phyloP scores from a whole-genome alignment of 2,329 filamentous ascomycete genomes.

The Beauveria rudraprayagi region DNA sequence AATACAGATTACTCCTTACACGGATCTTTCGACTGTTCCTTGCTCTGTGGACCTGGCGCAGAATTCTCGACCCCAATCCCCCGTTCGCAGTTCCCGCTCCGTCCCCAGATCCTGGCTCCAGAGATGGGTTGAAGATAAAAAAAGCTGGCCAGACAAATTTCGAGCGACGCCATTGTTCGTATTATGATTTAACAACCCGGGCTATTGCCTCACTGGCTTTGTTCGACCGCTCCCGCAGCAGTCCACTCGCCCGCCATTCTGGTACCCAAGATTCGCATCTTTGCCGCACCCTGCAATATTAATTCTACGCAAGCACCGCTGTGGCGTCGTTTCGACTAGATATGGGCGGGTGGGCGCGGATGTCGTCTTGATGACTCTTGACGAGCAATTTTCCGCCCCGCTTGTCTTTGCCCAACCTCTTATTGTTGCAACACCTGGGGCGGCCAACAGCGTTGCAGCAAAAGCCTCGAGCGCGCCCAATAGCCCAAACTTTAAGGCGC shows the following conservation, averaged over 20 bases:
- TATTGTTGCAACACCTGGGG: no score
- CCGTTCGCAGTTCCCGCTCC: not conserved
- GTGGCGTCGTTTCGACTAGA: conserved; percentile 7
- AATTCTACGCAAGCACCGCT: not conserved
- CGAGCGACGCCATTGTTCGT: no score
- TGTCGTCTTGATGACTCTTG: not conserved
- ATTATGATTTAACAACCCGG: not conserved
- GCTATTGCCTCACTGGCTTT: not conserved
- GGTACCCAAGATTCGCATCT: not conserved
- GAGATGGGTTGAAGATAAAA: not conserved
- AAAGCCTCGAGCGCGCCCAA: not conserved
- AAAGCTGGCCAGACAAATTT: not conserved
- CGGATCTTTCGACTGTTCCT: not conserved
- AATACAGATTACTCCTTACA: not conserved
- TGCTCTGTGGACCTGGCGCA: not conserved
- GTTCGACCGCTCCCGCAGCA: no score
- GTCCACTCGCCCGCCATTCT: not conserved
- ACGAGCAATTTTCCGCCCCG: not conserved
- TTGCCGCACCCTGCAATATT: conserved; percentile 2
- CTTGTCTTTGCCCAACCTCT: no score
- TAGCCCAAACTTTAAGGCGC: not conserved
- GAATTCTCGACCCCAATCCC: not conserved
- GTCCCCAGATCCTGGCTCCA: not conserved
- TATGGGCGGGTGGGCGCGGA: not conserved
- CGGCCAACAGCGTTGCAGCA: not conserved